Conservation (phyloP, 164 flowering plant genomes). For the Piper betle region DNA sequence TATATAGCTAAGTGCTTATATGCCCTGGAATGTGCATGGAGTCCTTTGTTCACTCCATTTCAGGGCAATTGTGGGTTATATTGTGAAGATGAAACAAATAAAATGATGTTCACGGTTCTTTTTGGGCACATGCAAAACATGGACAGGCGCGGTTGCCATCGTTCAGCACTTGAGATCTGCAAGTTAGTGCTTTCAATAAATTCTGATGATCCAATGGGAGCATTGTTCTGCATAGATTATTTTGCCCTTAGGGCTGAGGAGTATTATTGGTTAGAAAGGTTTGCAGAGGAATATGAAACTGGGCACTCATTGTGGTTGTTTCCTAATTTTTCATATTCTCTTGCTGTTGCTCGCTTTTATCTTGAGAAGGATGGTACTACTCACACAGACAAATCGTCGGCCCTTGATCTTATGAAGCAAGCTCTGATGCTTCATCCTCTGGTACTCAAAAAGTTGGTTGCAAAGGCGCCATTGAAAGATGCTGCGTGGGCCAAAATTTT, state of each 20-base stretch:
- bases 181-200: constrained; percentile 79
- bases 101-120: constrained; percentile 56
- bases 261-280: constrained; percentile 70
- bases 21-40: constrained; percentile 95
- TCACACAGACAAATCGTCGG: constrained; percentile 36
- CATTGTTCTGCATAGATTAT: constrained; percentile 75
- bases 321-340: constrained; percentile 88
- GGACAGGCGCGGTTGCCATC: constrained; percentile 93
- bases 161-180: constrained; percentile 89
- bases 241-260: constrained; percentile 75
- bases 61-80: constrained; percentile 71
- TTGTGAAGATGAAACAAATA: constrained; percentile 62
- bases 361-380: constrained; percentile 33
- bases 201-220: constrained; percentile 87
- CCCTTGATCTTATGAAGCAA: constrained; percentile 82
- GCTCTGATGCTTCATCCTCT: constrained; percentile 92
- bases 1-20: constrained; percentile 57
- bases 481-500: constrained; percentile 52
- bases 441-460: constrained; percentile 62
- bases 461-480: constrained; percentile 80
- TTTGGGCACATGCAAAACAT: constrained; percentile 80
- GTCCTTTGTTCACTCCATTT: constrained; percentile 68
- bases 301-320: constrained; percentile 77
- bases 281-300: constrained; percentile 53
- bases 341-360: constrained; percentile 67